Evolutionary conservation across 176 grass and related monocot species (phyloP), one percentile per base, ranked within the genome.

Genomic region (Rhynchospora pubera): DNA sequence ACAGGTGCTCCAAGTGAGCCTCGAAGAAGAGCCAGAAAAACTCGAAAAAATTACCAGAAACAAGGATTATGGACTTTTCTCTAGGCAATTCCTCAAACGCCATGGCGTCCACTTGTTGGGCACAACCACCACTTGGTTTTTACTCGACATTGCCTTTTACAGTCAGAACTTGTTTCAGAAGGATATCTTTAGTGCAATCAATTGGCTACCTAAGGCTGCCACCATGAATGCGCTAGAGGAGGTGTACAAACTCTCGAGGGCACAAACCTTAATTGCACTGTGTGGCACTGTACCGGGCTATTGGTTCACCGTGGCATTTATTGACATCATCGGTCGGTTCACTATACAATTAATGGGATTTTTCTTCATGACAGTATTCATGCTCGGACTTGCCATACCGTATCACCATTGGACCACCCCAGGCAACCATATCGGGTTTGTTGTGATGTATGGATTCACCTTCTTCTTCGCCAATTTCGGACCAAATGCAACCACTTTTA

Each of bases 401-500:
- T 86, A 86, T 77, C 65, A 86, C 53, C 85, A 86, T 58, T 86
- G 85, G 85, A 86, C 84, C 15, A 71, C 62, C 6, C 6, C 45
- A 4, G 78, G 85, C 24, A 24, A 86, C 51, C 85, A 86, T 58
- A 28, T 72, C 52, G 85, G 62, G 21, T 86, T 86, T 45, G 8
- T 86, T 42, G 34, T 86, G 30, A 82, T 86, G 85, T 86, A 86
- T 45, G 85, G 47, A 1, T 62, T 86, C 51, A 86, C 85, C 77
- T 86, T 86, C 77, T 86, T 86, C 85, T 86, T 86, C 21, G 85
- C 85, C 77, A 86, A 86, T 58, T 86, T 86, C 58, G 85, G 85
- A 11, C 85, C 85, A 9, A 86, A 86, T 47, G 30, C 65, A 59
- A 86, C 85, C 34, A 86, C 85, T 15, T 86, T 86, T 52, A 72